Evolutionary conservation across 805 yeast genomes (phyloP).

Genomic region (Candida chauliodis): DNA sequence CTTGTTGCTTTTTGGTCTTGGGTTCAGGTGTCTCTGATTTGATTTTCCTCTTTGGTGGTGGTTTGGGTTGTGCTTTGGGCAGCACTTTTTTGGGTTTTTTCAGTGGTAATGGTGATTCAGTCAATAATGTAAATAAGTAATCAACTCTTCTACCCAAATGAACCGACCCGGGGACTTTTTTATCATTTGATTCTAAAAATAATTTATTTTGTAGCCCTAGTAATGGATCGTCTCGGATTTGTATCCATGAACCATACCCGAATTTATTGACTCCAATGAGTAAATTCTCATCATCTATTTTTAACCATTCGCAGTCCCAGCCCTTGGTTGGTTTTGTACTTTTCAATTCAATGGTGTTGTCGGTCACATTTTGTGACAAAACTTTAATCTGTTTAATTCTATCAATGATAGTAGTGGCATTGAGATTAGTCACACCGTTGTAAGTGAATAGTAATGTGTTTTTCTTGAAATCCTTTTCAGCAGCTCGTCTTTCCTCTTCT

Average conservation of each 20-base stretch:
- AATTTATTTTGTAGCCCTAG: slow-evolving; percentile 82
- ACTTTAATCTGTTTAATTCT: slow-evolving; percentile 83
- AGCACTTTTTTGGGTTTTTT: slow-evolving; percentile 16
- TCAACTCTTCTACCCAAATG: slow-evolving; percentile 92
- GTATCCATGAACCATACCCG: slow-evolving; percentile 95
- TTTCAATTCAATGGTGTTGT: slow-evolving; percentile 58
- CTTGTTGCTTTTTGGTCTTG: slow-evolving; percentile 1
- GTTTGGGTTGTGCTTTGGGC: background rate
- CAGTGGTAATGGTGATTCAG: slow-evolving; percentile 49
- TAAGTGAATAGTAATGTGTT: slow-evolving; percentile 88
- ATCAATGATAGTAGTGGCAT: slow-evolving; percentile 81
- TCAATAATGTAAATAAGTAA: slow-evolving; percentile 68
- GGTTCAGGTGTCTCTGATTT: slow-evolving; percentile 8
- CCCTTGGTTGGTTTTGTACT: slow-evolving; percentile 73
- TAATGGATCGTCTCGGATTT: slow-evolving; percentile 92
- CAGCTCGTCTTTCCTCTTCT: slow-evolving; percentile 62
- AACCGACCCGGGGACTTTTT: slow-evolving; percentile 86
- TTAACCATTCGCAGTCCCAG: slow-evolving; percentile 88
- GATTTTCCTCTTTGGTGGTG: slow-evolving; percentile 9
- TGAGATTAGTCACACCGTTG: slow-evolving; percentile 80
- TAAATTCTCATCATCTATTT: slow-evolving; percentile 80
- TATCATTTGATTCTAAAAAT: slow-evolving; percentile 54
- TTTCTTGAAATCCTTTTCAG: slow-evolving; percentile 74
- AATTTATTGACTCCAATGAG: slow-evolving; percentile 84
- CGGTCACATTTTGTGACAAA: slow-evolving; percentile 48